These are phyloP conservation scores for Trametes villosa DNA, from an alignment of 768 basidiomycete genomes.

Conservation along the genomic window DNA sequence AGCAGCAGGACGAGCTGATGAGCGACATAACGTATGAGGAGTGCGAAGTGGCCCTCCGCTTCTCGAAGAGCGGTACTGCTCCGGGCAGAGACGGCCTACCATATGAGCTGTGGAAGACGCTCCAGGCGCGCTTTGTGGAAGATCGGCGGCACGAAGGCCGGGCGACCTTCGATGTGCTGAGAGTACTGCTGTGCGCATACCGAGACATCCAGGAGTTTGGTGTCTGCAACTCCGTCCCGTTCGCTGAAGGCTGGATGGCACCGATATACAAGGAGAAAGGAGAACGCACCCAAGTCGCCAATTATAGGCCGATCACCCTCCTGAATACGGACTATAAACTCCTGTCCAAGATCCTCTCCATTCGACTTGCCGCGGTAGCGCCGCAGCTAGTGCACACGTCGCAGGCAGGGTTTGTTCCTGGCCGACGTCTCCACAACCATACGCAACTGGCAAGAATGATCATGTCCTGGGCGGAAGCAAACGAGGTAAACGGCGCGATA, in stretches of 20 bases:
- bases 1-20: background rate
- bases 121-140: background rate
- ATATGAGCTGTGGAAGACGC: constrained; percentile 3
- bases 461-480: constrained; percentile 17
- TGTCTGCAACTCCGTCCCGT: constrained; percentile 12
- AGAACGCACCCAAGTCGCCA: constrained; percentile 13
- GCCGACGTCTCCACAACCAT: constrained; percentile 37
- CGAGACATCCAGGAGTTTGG: constrained; percentile 1
- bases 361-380: constrained; percentile 20
- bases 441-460: constrained; percentile 33
- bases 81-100: constrained; percentile 1
- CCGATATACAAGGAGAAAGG: constrained; percentile 47
- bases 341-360: constrained; percentile 30
- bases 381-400: constrained; percentile 36
- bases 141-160: background rate
- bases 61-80: constrained; percentile 1
- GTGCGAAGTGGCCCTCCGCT: background rate
- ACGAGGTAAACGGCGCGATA: constrained; percentile 17
- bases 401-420: constrained; percentile 46
- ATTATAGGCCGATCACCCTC: constrained; percentile 29
- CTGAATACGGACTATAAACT: constrained; percentile 41
- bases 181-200: background rate
- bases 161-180: background rate
- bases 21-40: background rate
- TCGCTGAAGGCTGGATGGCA: constrained; percentile 39